phyloP scores from a whole-genome alignment of 2,329 filamentous ascomycete species.

The Ophiostoma quercus region DNA sequence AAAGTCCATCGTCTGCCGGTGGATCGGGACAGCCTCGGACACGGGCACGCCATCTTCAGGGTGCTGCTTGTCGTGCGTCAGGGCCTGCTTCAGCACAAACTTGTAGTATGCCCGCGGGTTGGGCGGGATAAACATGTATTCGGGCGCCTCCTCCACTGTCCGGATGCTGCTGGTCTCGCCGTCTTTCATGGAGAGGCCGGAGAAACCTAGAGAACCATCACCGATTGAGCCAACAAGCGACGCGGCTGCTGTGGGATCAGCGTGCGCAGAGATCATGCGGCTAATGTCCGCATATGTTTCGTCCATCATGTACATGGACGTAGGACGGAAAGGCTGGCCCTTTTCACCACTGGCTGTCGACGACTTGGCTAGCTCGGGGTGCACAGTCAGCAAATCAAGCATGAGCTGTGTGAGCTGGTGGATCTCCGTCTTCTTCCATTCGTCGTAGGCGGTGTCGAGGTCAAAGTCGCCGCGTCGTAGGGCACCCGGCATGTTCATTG shows the following conservation, averaged over 20 bases:
- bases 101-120: constrained; percentile 80
- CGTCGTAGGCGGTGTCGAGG: constrained; percentile 76
- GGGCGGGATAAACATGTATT: constrained; percentile 84
- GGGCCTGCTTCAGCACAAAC: constrained; percentile 70
- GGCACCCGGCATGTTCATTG: constrained; percentile 70
- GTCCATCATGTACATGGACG: constrained; percentile 44
- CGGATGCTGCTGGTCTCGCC: constrained; percentile 42
- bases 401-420: constrained; percentile 90
- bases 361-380: constrained; percentile 77
- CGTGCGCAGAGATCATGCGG: constrained; percentile 44
- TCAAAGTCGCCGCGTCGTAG: constrained; percentile 84
- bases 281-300: constrained; percentile 50
- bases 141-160: constrained; percentile 57
- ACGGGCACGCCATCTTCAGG: constrained; percentile 34
- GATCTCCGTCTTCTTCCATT: constrained; percentile 86
- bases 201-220: constrained; percentile 65
- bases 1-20: constrained; percentile 74
- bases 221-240: constrained; percentile 36
- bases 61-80: constrained; percentile 56
- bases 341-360: constrained; percentile 54
- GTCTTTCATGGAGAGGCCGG: constrained; percentile 58
- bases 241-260: constrained; percentile 31
- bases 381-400: constrained; percentile 78
- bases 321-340: constrained; percentile 51
- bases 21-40: constrained; percentile 45